Conservation (phyloP, 768 basidiomycete genomes). For the Scleroderma citrinum region DNA sequence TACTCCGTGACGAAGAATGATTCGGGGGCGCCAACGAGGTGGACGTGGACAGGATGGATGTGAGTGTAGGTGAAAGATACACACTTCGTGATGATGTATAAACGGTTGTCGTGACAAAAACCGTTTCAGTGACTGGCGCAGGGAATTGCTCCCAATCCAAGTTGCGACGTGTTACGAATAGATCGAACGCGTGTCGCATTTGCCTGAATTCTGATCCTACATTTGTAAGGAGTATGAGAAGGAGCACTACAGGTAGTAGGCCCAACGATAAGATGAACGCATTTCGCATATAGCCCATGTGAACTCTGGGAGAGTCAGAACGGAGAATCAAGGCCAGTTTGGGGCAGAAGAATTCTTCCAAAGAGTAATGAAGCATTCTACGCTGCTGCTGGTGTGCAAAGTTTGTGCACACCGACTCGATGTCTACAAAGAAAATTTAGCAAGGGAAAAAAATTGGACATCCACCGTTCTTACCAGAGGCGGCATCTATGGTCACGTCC, state of each 20-base stretch:
- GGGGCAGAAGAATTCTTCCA: constrained; percentile 56
- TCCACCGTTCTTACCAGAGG: constrained; percentile 40
- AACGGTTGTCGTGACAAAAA: constrained; percentile 27
- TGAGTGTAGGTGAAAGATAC: constrained; percentile 2
- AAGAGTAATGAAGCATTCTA: constrained; percentile 50
- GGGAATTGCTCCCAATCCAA: constrained; percentile 5
- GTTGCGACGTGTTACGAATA: constrained; percentile 4
- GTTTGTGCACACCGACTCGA: constrained; percentile 47
- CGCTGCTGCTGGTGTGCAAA: constrained; percentile 44
- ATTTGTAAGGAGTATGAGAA: constrained; percentile 17
- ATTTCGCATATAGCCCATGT: constrained; percentile 8
- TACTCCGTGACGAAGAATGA: constrained; percentile 4
- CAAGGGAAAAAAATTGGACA: not conserved
- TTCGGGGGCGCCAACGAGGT: constrained; percentile 7
- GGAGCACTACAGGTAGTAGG: constrained; percentile 12
- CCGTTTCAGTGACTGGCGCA: constrained; percentile 15
- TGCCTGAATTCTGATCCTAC: constrained; percentile 23
- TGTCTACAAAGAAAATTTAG: constrained; percentile 30
- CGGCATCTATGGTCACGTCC: constrained; percentile 52
- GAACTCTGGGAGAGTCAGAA: constrained; percentile 3
- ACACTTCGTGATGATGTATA: constrained; percentile 1
- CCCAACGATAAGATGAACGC: constrained; percentile 13
- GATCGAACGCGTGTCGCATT: constrained; percentile 22
- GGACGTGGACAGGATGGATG: constrained; percentile 1
- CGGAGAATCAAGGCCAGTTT: constrained; percentile 35